Evolutionary conservation across 805 yeast genomes (phyloP).

Genomic region (Schwanniomyces vanrijiae): DNA sequence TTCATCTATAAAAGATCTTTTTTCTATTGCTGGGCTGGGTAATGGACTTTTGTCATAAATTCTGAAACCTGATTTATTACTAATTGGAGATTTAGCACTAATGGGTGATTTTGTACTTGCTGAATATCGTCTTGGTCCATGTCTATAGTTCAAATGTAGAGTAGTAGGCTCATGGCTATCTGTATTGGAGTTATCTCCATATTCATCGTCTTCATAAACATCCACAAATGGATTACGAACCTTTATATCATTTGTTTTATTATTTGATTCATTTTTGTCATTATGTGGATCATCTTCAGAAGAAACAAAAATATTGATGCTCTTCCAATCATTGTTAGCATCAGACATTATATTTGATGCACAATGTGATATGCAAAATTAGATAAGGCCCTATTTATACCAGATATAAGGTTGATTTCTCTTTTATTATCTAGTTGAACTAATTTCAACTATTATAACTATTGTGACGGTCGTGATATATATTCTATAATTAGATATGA

Average conservation of each 20-base stretch:
- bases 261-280: neutral
- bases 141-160: neutral
- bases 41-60: neutral
- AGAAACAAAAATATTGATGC: neutral
- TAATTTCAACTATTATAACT: neutral
- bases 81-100: neutral
- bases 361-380: neutral
- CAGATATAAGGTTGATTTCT: neutral
- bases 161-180: neutral
- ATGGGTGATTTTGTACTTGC: neutral
- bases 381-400: neutral
- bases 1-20: conserved; percentile 18
- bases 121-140: neutral
- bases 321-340: neutral
- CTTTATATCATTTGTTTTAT: neutral
- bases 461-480: neutral
- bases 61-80: neutral
- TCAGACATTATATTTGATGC: neutral
- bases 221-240: neutral
- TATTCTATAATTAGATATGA: neutral
- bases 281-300: neutral
- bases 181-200: neutral
- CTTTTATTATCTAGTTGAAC: neutral
- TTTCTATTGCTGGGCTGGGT: neutral
- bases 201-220: neutral